phyloP scores from a whole-genome alignment of 1,284 basidiomycete genomes.

The Trichosporon sp. region DNA sequence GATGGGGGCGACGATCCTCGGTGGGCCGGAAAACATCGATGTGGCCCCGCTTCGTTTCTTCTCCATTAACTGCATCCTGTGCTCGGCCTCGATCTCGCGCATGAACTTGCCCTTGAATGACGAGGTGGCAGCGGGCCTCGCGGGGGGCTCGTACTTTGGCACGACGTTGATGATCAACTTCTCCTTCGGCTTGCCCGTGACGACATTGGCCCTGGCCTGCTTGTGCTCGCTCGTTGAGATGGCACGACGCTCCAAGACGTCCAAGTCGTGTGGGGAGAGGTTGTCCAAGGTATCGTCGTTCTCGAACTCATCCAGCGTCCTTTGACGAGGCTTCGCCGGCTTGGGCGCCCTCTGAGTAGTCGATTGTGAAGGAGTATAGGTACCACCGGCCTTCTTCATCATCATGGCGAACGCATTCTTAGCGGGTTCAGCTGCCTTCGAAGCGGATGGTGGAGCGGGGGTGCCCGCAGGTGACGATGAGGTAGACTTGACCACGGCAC shows the following conservation, averaged over 20 bases:
- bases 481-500: background rate
- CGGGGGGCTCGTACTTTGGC: conserved; percentile 19
- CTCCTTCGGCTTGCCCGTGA: conserved; percentile 10
- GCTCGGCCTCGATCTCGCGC: conserved; percentile 36
- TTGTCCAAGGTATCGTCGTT: conserved; percentile 33
- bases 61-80: conserved; percentile 16
- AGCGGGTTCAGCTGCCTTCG: background rate
- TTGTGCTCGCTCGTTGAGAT: conserved; percentile 17
- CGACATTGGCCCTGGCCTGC: background rate
- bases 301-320: conserved; percentile 32
- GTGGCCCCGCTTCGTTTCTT: conserved; percentile 18
- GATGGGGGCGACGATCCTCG: background rate
- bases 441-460: background rate
- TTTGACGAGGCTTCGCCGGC: conserved; percentile 16
- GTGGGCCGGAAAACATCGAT: background rate
- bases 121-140: conserved; percentile 18
- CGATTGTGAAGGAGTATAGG: conserved; percentile 6
- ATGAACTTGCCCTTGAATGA: conserved; percentile 38
- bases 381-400: conserved; percentile 39
- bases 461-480: conserved; percentile 1
- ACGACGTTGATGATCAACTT: conserved; percentile 39
- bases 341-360: background rate
- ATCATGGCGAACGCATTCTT: conserved; percentile 45
- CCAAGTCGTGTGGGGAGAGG: conserved; percentile 37
- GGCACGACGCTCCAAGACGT: conserved; percentile 39